Conservation (phyloP, 2,329 filamentous ascomycete genomes). For the Alternaria sp. region DNA sequence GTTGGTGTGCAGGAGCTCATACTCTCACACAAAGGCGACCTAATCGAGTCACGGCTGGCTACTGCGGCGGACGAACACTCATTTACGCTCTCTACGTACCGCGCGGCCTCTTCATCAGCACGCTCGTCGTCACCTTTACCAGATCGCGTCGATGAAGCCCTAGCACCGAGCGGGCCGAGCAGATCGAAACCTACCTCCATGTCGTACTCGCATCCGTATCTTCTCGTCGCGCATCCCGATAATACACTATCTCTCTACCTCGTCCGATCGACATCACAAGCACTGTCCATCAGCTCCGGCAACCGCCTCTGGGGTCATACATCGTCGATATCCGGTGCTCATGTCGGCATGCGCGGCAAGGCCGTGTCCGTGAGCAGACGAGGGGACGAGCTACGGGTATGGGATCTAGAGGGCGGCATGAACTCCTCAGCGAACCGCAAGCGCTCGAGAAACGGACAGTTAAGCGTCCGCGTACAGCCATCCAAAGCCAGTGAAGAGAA, state of each 20-base stretch:
- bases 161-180: slow-evolving; percentile 24
- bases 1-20: slow-evolving; percentile 90
- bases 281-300: slow-evolving; percentile 72
- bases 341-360: slow-evolving; percentile 83
- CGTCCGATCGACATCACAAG: slow-evolving; percentile 72
- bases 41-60: slow-evolving; percentile 58
- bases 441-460: slow-evolving; percentile 52
- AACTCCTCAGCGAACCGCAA: slow-evolving; percentile 53
- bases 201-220: slow-evolving; percentile 76
- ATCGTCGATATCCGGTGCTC: slow-evolving; percentile 82
- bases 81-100: slow-evolving; percentile 46
- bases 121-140: slow-evolving; percentile 37
- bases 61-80: slow-evolving; percentile 59
- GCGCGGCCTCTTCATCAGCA: slow-evolving; percentile 31
- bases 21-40: slow-evolving; percentile 59
- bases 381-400: slow-evolving; percentile 75
- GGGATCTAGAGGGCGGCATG: slow-evolving; percentile 82
- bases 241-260: slow-evolving; percentile 86
- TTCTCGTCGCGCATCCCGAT: slow-evolving; percentile 82
- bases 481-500: slow-evolving; percentile 35
- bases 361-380: slow-evolving; percentile 85
- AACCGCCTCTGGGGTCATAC: slow-evolving; percentile 90
- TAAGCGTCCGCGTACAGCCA: slow-evolving; percentile 62
- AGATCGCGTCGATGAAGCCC: slow-evolving; percentile 28
- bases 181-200: slow-evolving; percentile 54